These are phyloP conservation scores for Tolypocladium tropicale DNA, from an alignment of 2,329 filamentous ascomycete species.

Conservation along the genomic window DNA sequence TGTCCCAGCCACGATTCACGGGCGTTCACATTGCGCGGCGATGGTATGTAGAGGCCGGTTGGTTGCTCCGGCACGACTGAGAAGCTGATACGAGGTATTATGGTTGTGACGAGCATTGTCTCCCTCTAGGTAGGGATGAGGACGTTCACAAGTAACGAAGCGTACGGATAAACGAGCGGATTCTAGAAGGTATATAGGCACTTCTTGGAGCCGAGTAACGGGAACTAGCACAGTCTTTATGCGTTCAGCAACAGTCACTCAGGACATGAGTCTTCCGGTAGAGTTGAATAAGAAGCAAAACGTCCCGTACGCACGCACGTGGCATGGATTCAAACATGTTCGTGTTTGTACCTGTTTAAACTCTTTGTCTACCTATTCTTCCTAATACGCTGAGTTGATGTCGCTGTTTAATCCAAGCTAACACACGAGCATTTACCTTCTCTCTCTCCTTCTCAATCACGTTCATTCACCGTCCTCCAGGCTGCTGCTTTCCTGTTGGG, in stretches of 20 bases:
- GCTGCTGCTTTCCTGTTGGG: not conserved
- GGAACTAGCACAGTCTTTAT: not conserved
- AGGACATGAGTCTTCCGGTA: not conserved
- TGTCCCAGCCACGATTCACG: not conserved
- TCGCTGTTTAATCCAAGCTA: not conserved
- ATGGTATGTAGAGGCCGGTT: not conserved
- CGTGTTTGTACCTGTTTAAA: not conserved
- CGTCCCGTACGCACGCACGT: not conserved
- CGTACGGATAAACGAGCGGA: not conserved
- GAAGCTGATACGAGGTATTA: not conserved
- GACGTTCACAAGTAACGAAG: not conserved
- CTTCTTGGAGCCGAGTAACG: too few relatives aligned
- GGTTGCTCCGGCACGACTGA: not conserved
- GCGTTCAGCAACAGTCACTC: not conserved
- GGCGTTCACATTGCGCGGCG: not conserved
- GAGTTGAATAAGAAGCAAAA: not conserved
- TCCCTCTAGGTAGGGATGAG: not conserved
- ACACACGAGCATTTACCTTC: not conserved
- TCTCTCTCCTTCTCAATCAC: too few relatives aligned
- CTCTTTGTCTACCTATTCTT: not conserved
- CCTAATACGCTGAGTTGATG: not conserved
- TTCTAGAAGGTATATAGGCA: too few relatives aligned
- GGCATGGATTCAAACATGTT: too few relatives aligned
- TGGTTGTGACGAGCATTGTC: not conserved
- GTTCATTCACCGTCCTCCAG: not conserved